Evolutionary conservation across 1,284 basidiomycete genomes (phyloP).

Genomic region (Sporisorium graminicola): DNA sequence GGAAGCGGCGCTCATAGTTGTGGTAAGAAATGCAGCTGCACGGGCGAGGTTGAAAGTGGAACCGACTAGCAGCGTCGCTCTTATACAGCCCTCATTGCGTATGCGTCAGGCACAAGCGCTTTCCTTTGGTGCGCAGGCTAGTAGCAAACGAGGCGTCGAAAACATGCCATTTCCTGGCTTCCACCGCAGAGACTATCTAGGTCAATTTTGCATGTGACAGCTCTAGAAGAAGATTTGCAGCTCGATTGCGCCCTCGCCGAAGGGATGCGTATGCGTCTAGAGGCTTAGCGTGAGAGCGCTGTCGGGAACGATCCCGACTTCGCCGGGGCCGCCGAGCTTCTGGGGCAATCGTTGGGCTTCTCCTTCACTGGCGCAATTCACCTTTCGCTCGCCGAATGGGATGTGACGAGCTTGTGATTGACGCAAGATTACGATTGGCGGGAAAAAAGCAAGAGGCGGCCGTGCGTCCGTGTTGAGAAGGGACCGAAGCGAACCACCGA

Average conservation of each 20-base stretch:
- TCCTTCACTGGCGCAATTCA: not conserved
- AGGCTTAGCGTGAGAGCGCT: not conserved
- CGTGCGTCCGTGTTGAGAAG: too few species aligned
- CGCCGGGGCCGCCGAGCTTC: conserved; percentile 2
- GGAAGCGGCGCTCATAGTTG: conserved; percentile 18
- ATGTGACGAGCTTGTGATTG: not conserved
- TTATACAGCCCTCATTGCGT: not conserved
- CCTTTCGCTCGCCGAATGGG: not conserved
- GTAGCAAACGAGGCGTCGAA: not conserved
- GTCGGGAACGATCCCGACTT: not conserved
- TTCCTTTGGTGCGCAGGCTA: not conserved
- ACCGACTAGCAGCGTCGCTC: not conserved
- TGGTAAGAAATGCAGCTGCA: not conserved
- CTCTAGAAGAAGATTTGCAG: not conserved
- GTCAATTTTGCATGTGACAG: not conserved
- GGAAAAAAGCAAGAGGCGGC: too few species aligned
- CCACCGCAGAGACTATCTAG: too few species aligned
- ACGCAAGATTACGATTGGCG: not conserved
- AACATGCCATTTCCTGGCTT: not conserved
- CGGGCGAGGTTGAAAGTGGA: not conserved
- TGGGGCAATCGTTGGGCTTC: too few species aligned
- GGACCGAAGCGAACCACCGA: too few species aligned
- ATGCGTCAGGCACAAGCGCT: not conserved
- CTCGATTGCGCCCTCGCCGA: too few species aligned
- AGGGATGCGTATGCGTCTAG: too few species aligned